Evolutionary conservation across 495 filamentous ascomycete species (phyloP), one percentile per base, ranked within the genome.

Genomic region (Penicillium paradoxum): DNA sequence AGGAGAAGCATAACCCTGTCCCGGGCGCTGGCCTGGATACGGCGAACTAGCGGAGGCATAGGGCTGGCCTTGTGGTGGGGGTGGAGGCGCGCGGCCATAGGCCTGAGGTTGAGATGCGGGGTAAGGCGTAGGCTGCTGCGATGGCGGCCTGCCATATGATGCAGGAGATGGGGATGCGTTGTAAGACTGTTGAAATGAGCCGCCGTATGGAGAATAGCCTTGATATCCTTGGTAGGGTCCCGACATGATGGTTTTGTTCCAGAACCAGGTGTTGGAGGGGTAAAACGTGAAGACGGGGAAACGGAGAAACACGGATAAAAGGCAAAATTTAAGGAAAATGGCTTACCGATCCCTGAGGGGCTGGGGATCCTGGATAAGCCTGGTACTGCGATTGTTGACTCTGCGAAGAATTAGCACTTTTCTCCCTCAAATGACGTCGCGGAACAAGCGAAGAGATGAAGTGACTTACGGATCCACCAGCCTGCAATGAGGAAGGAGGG

Each of bases 401-500:
- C 37, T 51, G 45, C 41, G 38, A 40, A 21, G 30, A 22, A 42
- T 48, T 48, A 47, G 43, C 39, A 44, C 34, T 30, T 38, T 41
- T 6, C n/a, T n/a, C 11, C 8, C 8, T 25, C n/a, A 27, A n/a
- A 66, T 66, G 63, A 66, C 63, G 63, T 66, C 55, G 58, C 17
- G 25, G 34, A 40, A 32, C 54, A 52, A 49, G 50, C 57, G 58
- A 61, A 49, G 34, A 22, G 34, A 38, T 51, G 10, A 66, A 65
- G 72, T 29, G 49, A 69, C 71, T 68, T 68, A 73, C 71, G 52
- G 67, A 64, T 68, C 72, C 72, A 70, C 62, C 67, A 55, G 64
- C 56, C 54, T 63, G 68, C 58, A 71, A 55, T 21, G 69, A 54
- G 54, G 70, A 2, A 18, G 72, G 72, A 63, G 73, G 70, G 3